Evolutionary conservation across 805 yeast genomes (phyloP).

Genomic region (Kluyveromyces aestuarii): DNA sequence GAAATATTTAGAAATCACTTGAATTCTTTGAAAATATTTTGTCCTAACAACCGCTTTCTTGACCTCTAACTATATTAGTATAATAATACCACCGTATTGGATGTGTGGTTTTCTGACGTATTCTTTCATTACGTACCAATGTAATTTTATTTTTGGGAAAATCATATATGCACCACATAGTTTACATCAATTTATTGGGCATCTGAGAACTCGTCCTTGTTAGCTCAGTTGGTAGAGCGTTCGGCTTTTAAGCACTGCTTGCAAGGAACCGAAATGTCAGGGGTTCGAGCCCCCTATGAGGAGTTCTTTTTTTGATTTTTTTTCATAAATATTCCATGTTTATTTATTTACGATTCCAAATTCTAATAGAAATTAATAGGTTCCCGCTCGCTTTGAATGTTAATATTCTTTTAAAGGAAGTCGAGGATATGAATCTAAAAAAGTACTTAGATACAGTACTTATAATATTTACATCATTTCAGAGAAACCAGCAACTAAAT

Average conservation of each 20-base stretch:
- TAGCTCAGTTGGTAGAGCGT: constrained; percentile 68
- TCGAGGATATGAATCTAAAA: not conserved
- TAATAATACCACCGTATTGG: no score
- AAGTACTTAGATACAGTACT: not conserved
- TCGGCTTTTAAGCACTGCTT: constrained; percentile 47
- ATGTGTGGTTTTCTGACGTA: no score
- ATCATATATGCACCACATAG: no score
- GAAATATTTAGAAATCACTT: no score
- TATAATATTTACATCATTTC: constrained; percentile 28
- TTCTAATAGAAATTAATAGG: not conserved
- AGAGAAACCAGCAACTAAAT: constrained; percentile 39
- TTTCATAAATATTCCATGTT: not conserved
- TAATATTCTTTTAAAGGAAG: not conserved
- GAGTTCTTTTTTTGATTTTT: constrained; percentile 27
- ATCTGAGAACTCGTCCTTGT: constrained; percentile 35
- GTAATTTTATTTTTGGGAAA: no score
- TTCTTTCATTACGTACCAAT: no score
- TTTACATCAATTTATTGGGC: not conserved
- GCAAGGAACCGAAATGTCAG: constrained; percentile 41
- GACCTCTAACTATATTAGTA: no score
- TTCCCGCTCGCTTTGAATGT: not conserved
- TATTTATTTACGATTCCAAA: not conserved
- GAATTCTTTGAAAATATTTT: no score
- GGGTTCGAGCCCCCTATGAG: constrained; percentile 46
- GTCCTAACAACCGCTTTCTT: no score